A percentile compares a stretch with the other conserved stretches of the same genome.
Conservation (phyloP, 148 eudicot genomes). For the Rhododendron henanense region DNA sequence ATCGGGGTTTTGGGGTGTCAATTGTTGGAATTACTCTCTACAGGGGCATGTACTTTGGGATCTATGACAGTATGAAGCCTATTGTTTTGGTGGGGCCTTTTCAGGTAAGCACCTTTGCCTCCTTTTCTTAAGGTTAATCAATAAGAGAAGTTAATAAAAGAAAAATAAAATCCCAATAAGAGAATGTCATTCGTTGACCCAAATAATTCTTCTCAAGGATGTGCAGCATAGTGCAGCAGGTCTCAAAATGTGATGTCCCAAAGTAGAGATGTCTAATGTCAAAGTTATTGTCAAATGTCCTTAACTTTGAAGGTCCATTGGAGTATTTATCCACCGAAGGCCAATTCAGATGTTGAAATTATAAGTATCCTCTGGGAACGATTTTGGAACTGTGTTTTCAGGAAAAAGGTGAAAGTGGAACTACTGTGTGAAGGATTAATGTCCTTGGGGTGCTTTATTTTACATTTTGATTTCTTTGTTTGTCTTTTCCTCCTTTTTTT, state of each 20-base stretch:
- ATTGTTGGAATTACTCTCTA: conserved; percentile 92
- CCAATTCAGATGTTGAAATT: neutral
- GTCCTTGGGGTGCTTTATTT: neutral
- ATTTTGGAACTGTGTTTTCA: neutral
- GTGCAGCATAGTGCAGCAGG: neutral
- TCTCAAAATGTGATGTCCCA: neutral
- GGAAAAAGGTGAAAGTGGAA: neutral
- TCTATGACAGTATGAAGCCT: conserved; percentile 93
- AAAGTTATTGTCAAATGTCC: neutral
- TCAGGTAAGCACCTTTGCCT: conserved; percentile 43
- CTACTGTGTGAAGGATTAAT: neutral
- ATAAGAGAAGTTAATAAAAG: too few species aligned
- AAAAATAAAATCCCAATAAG: neutral
- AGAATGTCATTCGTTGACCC: conserved; percentile 1
- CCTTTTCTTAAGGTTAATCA: conserved; percentile 5
- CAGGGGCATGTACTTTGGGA: conserved; percentile 94
- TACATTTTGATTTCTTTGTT: neutral
- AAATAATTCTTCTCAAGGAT: neutral
- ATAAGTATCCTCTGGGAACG: neutral
- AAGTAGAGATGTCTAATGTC: neutral
- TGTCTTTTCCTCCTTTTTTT: neutral
- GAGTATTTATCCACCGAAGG: neutral
- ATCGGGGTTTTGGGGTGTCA: conserved; percentile 91
- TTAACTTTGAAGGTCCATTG: conserved; percentile 2
- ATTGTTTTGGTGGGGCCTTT: conserved; percentile 72